phyloP scores from a whole-genome alignment of 441 rosid species.

The Jatropha podagrica region DNA sequence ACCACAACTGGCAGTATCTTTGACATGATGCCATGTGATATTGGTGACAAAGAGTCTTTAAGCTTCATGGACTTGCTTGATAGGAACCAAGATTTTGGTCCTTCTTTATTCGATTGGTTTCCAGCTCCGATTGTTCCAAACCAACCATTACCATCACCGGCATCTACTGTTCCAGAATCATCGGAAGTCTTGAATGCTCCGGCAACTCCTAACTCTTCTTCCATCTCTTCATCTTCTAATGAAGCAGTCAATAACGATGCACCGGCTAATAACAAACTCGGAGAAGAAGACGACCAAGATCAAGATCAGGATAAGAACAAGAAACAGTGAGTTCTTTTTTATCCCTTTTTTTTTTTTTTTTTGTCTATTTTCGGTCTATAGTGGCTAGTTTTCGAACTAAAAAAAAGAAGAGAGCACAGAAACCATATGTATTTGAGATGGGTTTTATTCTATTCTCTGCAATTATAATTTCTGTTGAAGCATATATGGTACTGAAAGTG shows the following conservation, averaged over 20 bases:
- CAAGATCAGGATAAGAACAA: conserved; percentile 45
- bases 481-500: conserved; percentile 5
- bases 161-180: conserved; percentile 49
- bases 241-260: conserved; percentile 46
- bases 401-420: too few relatives aligned
- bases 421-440: too few relatives aligned
- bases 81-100: conserved; percentile 35
- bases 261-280: conserved; percentile 26
- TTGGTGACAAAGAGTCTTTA: conserved; percentile 37
- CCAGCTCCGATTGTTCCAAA: conserved; percentile 22
- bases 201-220: conserved; percentile 80
- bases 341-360: background rate
- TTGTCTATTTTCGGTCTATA: background rate
- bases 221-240: conserved; percentile 75
- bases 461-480: background rate
- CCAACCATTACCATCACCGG: conserved; percentile 37
- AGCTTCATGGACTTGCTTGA: conserved; percentile 57
- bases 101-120: conserved; percentile 58
- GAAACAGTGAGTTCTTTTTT: conserved; percentile 47
- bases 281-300: conserved; percentile 48
- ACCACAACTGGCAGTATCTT: conserved; percentile 36
- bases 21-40: conserved; percentile 42
- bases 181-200: conserved; percentile 79
- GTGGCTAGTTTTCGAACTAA: background rate
- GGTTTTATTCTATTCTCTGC: conserved; percentile 8